A percentile compares a stretch with the other conserved stretches of the same genome.
Evolutionary conservation across 2,329 filamentous ascomycete genomes (phyloP).

Genomic region (Claviceps purpurea): DNA sequence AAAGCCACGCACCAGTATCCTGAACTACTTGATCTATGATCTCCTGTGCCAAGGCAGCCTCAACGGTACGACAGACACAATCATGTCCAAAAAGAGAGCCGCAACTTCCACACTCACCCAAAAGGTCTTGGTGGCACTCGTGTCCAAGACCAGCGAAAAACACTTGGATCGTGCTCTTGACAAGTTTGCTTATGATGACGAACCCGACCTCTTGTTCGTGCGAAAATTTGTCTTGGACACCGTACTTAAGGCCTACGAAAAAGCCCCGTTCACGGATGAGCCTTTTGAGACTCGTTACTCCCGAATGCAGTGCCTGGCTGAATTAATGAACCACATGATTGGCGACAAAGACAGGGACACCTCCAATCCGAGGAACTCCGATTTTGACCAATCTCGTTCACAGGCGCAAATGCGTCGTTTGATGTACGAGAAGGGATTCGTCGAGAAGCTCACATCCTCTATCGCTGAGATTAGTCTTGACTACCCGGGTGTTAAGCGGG

Average conservation of each 20-base stretch:
- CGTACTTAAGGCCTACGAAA: conserved; percentile 80
- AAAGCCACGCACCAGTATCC: conserved; percentile 80
- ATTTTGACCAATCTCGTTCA: conserved; percentile 37
- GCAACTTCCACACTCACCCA: conserved; percentile 80
- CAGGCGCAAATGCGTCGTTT: conserved; percentile 78
- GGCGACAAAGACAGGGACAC: conserved; percentile 59
- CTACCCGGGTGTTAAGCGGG: conserved; percentile 82
- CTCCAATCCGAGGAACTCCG: conserved; percentile 25
- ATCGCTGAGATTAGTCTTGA: conserved; percentile 94
- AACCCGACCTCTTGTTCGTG: conserved; percentile 78
- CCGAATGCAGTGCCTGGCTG: conserved; percentile 72
- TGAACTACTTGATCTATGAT: conserved; percentile 85
- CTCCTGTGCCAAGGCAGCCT: conserved; percentile 50
- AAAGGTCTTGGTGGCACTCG: conserved; percentile 72
- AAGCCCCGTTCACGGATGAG: conserved; percentile 67
- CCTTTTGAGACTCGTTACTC: conserved; percentile 76
- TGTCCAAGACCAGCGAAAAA: conserved; percentile 75
- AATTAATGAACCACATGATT: conserved; percentile 87
- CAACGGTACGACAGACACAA: conserved; percentile 58
- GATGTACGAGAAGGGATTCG: conserved; percentile 98
- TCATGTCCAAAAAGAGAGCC: conserved; percentile 68
- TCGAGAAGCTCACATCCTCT: conserved; percentile 75
- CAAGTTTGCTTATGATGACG: conserved; percentile 57
- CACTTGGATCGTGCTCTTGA: conserved; percentile 42
- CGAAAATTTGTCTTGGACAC: conserved; percentile 93